These are phyloP conservation scores for Austroboletus niveus DNA, from an alignment of 1,284 basidiomycete genomes.

Conservation along the genomic window DNA sequence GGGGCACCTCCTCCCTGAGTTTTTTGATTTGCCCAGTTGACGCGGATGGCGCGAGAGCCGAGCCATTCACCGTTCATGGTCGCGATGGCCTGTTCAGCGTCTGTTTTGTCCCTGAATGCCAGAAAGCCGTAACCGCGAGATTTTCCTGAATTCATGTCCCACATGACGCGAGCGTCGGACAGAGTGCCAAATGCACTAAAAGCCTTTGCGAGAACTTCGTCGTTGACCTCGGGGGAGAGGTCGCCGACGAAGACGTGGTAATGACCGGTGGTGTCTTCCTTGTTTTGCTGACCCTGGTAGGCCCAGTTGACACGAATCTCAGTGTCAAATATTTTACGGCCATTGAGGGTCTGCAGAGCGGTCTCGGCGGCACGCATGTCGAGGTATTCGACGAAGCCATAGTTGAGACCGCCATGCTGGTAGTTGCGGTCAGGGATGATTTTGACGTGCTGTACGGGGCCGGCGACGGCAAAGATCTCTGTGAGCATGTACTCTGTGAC, in stretches of 20 bases:
- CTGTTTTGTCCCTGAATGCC: slow-evolving; percentile 92
- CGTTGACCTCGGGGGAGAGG: slow-evolving; percentile 96
- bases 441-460: slow-evolving; percentile 95
- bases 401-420: slow-evolving; percentile 96
- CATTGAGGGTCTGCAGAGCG: slow-evolving; percentile 94
- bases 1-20: slow-evolving; percentile 64
- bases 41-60: slow-evolving; percentile 93
- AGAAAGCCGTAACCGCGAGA: slow-evolving; percentile 93
- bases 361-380: slow-evolving; percentile 98
- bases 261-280: slow-evolving; percentile 94
- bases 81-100: slow-evolving; percentile 96
- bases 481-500: slow-evolving; percentile 95
- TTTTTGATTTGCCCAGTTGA: slow-evolving; percentile 99
- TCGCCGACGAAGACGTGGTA: slow-evolving; percentile 99
- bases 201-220: slow-evolving; percentile 93
- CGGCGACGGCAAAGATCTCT: slow-evolving; percentile 95
- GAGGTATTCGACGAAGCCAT: slow-evolving; percentile 97
- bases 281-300: slow-evolving; percentile 94
- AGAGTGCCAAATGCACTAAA: slow-evolving; percentile 94
- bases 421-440: slow-evolving; percentile 98
- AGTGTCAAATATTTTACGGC: slow-evolving; percentile 96
- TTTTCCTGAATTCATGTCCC: slow-evolving; percentile 99
- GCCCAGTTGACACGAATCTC: slow-evolving; percentile 98
- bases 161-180: slow-evolving; percentile 98
- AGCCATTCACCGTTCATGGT: slow-evolving; percentile 99